Base-by-base conservation (phyloP, 2,329 filamentous ascomycete species). In the Cucurbitaria berberidis region DNA sequence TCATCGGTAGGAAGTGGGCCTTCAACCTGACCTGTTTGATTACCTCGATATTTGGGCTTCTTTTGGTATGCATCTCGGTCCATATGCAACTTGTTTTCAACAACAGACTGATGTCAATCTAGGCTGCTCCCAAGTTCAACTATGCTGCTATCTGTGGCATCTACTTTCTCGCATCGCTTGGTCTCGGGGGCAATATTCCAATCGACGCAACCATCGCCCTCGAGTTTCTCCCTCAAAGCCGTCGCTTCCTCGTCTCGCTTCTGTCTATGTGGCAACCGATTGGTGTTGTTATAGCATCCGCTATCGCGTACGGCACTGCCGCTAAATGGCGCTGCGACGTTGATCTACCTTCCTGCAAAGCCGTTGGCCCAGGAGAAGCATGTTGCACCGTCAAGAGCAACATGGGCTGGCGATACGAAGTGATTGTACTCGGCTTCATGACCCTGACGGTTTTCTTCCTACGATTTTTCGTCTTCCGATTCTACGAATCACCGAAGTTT, bases 241-340 rank as follows among this genome's bases (percentile, higher is more conserved):
- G 66, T 10, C 61, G 66, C 21, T 67, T 64, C 29, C 63, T 70
- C 2, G 67, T 70, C 18, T 57, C 67, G 5, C 64, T 70, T 26
- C 61, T 70, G 2, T 66, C 67, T 19, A 68, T 70, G 61, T 70
- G 67, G 67, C 67, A 70, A 30, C 67, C 67, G 2, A 60, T 70
- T 27, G 67, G 67, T 38, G 67, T 70, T 9, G 57, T 63, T 15
- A 57, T 59, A 18, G 67, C 67, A 16, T 70, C 67, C 8, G 64
- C 60, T 4, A 60, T 70, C 11, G 66, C 67, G 16, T 63, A 67
- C 15, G 67, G 67, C 3, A 70, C 67, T 1, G 59, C 67, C 13
- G 67, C 67, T 4, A 68, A 64, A 45, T 70, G 63, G 63, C 67
- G 67, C 15, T 70, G 67, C 29, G 62, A 64, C n/a, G 52, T 59